Evolutionary conservation across 768 basidiomycete species (phyloP), one percentile per base, ranked within the genome.

Genomic region (Crucibulum laeve): DNA sequence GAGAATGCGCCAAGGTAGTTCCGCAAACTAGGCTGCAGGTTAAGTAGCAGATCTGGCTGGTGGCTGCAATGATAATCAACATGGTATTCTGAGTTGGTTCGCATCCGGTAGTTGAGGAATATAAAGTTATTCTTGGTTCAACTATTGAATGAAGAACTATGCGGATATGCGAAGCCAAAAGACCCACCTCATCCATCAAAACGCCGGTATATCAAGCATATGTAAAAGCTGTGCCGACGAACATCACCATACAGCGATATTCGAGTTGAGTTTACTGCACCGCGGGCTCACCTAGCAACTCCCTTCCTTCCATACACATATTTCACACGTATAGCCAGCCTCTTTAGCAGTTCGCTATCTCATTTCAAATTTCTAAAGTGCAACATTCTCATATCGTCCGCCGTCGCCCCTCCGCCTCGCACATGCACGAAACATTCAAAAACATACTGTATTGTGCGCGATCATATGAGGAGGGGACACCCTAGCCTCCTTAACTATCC

Each of bases 281-380:
- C 8, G 10, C 13, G 37, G 18, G 48, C 58, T 36, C 11, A 60
- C 63, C 66, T 57, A 6, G 68, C 68, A 11, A 67, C 54, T 22
- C 64, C 58, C 22, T 50, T 45, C 2, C 64, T 60, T 4, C 53
- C 55, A 1, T 62, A 57, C 1, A 67, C 46, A 46, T 67, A 68
- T 43, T 68, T 60, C 1, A 66, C 59, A 11, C 57, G 57, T 2
- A 70, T 61, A 8, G 64, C 52, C 46, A 68, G 44, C 21, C 57
- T 51, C 23, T 67, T 54, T 30, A 70, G 51, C 23, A 56, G 49
- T 10, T 67, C 64, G 65, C 67, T 70, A 3, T 54, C 59, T 67
- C 68, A 68, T 49, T 68, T 66, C 24, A 70, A 50, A 21, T 58
- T 59, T 10, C 68, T 59, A 47, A 70, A 67, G 47, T 70, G 68